A percentile compares a stretch with the other conserved stretches of the same genome.
These are phyloP conservation scores for Pestalotiopsis sp. DNA, from an alignment of 2,329 filamentous ascomycete species.

Conservation along the genomic window DNA sequence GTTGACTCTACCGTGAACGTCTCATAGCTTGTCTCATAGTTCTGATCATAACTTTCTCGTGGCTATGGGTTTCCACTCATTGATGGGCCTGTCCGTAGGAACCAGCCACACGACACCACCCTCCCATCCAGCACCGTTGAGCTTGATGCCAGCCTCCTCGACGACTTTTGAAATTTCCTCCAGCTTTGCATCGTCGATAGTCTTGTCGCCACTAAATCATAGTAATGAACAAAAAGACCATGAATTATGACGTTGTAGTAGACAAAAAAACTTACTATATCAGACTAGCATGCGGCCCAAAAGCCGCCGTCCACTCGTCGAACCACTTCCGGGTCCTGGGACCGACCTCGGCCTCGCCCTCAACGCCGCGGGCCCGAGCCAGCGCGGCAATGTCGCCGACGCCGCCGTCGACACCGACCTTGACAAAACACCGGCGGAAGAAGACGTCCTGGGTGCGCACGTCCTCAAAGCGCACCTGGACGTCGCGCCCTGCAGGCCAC, in stretches of 20 bases:
- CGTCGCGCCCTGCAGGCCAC: constrained; percentile 15
- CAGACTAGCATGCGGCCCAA: constrained; percentile 35
- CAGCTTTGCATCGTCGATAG: constrained; percentile 26
- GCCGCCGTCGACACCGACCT: constrained; percentile 23
- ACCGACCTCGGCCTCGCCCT: constrained; percentile 19
- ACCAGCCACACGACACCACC: constrained; percentile 35
- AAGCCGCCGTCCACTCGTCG: constrained; percentile 26
- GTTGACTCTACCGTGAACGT: no score
- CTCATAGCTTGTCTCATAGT: not conserved
- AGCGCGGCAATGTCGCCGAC: constrained; percentile 25
- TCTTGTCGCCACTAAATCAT: constrained; percentile 24
- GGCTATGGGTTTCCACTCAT: constrained; percentile 34
- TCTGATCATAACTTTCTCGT: constrained; percentile 15
- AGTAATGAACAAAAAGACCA: not conserved
- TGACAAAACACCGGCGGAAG: constrained; percentile 31
- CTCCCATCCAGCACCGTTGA: constrained; percentile 26
- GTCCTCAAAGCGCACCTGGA: constrained; percentile 22
- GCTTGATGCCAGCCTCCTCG: constrained; percentile 22
- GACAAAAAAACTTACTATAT: constrained; percentile 32
- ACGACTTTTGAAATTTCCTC: constrained; percentile 24
- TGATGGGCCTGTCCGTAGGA: constrained; percentile 29
- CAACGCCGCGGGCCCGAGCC: constrained; percentile 28
- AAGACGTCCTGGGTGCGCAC: constrained; percentile 30
- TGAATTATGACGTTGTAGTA: not conserved
- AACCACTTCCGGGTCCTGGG: constrained; percentile 23